Base-by-base conservation (phyloP, 345 rosid species). In the Melaleuca alternifolia region DNA sequence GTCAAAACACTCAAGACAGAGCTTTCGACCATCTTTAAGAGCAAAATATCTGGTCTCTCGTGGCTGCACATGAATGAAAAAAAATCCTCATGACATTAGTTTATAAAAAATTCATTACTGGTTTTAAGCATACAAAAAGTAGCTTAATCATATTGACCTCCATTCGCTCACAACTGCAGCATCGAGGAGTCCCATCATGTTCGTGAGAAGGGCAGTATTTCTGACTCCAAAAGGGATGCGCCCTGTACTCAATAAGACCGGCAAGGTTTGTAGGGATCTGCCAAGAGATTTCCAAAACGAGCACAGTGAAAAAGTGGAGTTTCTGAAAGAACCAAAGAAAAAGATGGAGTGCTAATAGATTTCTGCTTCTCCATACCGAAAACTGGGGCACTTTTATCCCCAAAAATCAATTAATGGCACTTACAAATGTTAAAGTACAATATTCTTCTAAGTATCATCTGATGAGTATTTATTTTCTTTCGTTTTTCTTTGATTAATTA, bases 111-210 rank as follows among this genome's bases (percentile, higher is more conserved):
- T 61, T 85, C 53, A 85, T 50, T 11, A 24, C 51, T 46, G 84
- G 88, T 84, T 65, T 50, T 37, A 71, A 71, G 79, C 44, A 30
- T 21, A 20, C 48, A 10, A 71, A 71, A 54, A 50, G 48, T 83
- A 33, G 61, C 15, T 83, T 83, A 83, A 7, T 50, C 54, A 83
- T 30, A 83, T 53, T 51, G 85, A 97, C 99, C 98, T 98, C 98
- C 99, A 98, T 95, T 92, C 99, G 92, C 92, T 98, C 99, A 86
- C 99, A 98, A 89, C 99, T 96, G 94, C 99, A 98, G 91, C 99
- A 98, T 56, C 98, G 92, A 75, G 98, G 96, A 88, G 99, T 98
- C 75, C 91, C 93, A 89, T 98, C 98, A 54, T 87, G 94, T 88
- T 98, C 99, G 84, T 98, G 99, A 48, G 95, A 93, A 86, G 99